Evolutionary conservation across 2,329 filamentous ascomycete genomes (phyloP).

Genomic region (Orbilia brochopaga): DNA sequence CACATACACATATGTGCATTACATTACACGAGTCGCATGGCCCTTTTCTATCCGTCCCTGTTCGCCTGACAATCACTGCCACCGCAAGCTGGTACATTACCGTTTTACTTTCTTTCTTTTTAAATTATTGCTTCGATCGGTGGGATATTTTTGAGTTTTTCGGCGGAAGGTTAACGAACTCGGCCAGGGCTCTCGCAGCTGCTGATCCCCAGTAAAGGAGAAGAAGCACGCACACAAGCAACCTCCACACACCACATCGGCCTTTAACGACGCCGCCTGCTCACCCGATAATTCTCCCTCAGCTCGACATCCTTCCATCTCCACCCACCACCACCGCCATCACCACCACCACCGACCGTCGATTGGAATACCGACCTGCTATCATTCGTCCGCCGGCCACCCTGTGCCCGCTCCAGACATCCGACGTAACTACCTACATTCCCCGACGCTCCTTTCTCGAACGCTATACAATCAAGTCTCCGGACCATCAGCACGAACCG

Average conservation of each 20-base stretch:
- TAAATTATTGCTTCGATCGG: too few species aligned
- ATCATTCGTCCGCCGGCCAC: not conserved
- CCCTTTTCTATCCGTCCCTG: conserved; percentile 3
- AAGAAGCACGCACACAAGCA: conserved; percentile 17
- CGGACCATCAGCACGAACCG: conserved; percentile 8
- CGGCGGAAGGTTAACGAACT: conserved; percentile 42
- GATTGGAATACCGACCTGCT: not conserved
- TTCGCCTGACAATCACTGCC: conserved; percentile 3
- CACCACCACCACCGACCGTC: not conserved
- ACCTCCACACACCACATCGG: conserved; percentile 23
- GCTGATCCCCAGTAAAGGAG: conserved; percentile 32
- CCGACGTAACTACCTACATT: conserved; percentile 4
- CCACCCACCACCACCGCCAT: not conserved
- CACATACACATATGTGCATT: not conserved
- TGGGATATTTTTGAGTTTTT: conserved; percentile 45
- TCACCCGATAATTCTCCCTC: not conserved
- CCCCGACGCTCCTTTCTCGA: conserved; percentile 39
- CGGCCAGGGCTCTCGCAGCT: conserved; percentile 5
- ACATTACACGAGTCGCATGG: not conserved
- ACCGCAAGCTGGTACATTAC: not conserved
- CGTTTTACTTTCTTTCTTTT: too few species aligned
- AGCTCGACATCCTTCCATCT: conserved; percentile 12
- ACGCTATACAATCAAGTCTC: not conserved
- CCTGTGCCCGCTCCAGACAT: conserved; percentile 5
- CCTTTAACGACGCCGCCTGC: conserved; percentile 14